Conservation (phyloP, 1,284 basidiomycete genomes). For the Spongispora temasekensis region DNA sequence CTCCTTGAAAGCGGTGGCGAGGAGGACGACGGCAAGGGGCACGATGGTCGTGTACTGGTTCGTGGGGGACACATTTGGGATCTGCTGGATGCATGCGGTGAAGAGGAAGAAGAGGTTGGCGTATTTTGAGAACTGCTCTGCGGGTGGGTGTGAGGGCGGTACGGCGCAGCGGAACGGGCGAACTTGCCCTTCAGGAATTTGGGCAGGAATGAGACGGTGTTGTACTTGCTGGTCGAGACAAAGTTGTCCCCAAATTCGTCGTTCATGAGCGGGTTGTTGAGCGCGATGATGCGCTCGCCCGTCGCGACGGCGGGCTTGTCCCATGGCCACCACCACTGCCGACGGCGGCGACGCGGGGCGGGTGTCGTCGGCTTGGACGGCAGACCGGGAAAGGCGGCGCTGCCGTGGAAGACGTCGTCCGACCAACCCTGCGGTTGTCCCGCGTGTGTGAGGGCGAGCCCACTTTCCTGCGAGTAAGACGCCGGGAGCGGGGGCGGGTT, state of each 20-base stretch:
- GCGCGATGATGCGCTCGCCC: constrained; percentile 70
- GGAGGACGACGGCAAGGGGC: constrained; percentile 85
- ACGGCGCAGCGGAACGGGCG: no score
- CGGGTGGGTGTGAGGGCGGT: constrained; percentile 16
- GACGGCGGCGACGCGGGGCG: constrained; percentile 24
- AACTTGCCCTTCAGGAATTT: constrained; percentile 88
- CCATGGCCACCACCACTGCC: constrained; percentile 77
- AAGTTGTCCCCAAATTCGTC: constrained; percentile 79
- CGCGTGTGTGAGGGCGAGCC: constrained; percentile 55
- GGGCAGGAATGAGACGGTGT: constrained; percentile 83
- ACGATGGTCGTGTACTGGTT: constrained; percentile 95
- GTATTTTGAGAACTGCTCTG: constrained; percentile 98
- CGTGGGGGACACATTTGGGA: constrained; percentile 96
- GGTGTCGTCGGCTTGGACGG: constrained; percentile 5
- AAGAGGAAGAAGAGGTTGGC: constrained; percentile 99
- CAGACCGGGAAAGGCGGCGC: constrained; percentile 42
- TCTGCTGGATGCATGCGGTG: constrained; percentile 97
- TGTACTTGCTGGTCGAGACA: constrained; percentile 97
- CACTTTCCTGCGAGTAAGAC: constrained; percentile 73
- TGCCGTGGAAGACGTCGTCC: constrained; percentile 50
- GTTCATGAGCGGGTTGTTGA: constrained; percentile 71
- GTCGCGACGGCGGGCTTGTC: constrained; percentile 57
- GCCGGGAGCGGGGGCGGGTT: not conserved
- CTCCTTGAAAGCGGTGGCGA: constrained; percentile 98
- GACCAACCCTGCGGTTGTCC: constrained; percentile 67